A percentile compares a stretch with the other conserved stretches of the same genome.
These are phyloP conservation scores for Colletotrichum chrysophilum DNA, from an alignment of 2,329 filamentous ascomycete species.

Conservation along the genomic window DNA sequence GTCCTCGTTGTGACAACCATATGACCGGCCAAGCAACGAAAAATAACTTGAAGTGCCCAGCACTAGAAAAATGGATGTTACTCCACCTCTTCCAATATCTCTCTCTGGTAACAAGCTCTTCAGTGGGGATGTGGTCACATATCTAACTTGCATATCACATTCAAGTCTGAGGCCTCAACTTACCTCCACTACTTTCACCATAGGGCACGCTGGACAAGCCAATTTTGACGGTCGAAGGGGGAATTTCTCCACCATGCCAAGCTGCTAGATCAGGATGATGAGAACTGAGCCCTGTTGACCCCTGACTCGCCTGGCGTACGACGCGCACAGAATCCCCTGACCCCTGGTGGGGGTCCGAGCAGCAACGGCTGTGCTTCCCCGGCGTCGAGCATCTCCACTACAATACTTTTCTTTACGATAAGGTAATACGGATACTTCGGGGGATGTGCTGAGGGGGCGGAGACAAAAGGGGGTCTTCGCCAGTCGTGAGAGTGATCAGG, in stretches of 20 bases:
- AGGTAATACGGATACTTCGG: background rate
- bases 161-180: background rate
- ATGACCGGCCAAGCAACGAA: background rate
- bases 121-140: background rate
- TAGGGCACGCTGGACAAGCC: background rate
- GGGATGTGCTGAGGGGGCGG: constrained; percentile 1
- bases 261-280: background rate
- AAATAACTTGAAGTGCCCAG: background rate
- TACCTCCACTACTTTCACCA: background rate
- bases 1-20: background rate
- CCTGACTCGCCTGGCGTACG: background rate
- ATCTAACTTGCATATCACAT: background rate
- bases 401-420: constrained; percentile 6
- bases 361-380: constrained; percentile 1
- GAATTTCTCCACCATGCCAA: background rate
- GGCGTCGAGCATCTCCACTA: background rate
- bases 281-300: background rate
- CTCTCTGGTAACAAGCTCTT: background rate
- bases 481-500: background rate
- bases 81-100: background rate
- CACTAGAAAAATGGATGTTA: background rate
- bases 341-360: background rate
- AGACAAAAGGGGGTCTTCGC: background rate
- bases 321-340: background rate
- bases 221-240: background rate